phyloP scores from a whole-genome alignment of 1,284 basidiomycete genomes.

The Porodaedalea pini region DNA sequence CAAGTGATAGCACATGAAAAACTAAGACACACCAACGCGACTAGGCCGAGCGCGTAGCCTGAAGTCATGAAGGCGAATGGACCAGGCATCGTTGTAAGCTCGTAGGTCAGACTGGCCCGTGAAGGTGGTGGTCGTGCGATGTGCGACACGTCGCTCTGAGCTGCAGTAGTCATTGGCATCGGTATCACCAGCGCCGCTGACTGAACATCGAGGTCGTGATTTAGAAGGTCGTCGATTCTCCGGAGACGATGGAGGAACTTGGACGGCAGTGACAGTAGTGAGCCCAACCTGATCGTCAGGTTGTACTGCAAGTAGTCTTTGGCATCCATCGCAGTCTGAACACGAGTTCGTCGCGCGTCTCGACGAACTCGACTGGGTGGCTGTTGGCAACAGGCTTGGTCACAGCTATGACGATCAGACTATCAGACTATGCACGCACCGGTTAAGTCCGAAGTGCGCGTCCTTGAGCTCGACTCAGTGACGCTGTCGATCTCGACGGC shows the following conservation, averaged over 20 bases:
- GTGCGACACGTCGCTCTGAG: constrained; percentile 3
- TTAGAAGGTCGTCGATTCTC: constrained; percentile 22
- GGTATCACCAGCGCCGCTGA: neutral
- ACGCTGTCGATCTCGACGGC: neutral
- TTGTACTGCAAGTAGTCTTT: constrained; percentile 18
- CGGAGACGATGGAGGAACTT: constrained; percentile 23
- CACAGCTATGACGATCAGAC: constrained; percentile 10
- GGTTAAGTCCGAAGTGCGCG: neutral
- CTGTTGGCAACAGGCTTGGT: constrained; percentile 1
- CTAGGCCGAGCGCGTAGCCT: constrained; percentile 60
- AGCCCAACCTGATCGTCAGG: constrained; percentile 21
- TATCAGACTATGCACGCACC: neutral
- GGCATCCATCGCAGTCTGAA: constrained; percentile 9
- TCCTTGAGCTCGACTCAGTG: neutral
- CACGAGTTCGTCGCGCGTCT: neutral
- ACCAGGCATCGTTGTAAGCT: constrained; percentile 40
- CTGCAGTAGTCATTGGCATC: constrained; percentile 13
- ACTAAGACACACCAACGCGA: constrained; percentile 51
- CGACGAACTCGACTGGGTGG: neutral
- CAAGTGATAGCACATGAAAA: neutral
- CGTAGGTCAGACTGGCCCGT: constrained; percentile 11
- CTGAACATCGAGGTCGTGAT: constrained; percentile 17
- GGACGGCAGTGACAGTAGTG: constrained; percentile 22
- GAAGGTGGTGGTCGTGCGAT: constrained; percentile 9
- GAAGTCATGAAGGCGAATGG: constrained; percentile 69